Percentiles rank a stretch among this genome's conserved stretches.
phyloP scores from a whole-genome alignment of 805 yeast species.

The Yarrowia phangngaensis region DNA sequence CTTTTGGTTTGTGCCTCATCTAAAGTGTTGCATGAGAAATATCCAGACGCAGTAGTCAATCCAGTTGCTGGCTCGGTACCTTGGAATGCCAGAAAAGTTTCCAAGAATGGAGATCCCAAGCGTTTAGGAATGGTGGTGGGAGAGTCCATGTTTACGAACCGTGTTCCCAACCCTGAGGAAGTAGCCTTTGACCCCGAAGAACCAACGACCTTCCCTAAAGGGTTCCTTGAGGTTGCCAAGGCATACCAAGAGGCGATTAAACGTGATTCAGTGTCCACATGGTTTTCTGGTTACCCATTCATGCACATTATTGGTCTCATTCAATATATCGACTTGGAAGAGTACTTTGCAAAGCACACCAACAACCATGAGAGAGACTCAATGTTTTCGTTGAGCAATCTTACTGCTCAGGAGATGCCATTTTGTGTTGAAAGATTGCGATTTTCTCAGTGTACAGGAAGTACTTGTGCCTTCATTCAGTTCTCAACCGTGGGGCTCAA shows the following conservation, averaged over 20 bases:
- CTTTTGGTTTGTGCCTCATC: constrained; percentile 6
- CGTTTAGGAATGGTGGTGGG: constrained; percentile 19
- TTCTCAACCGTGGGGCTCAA: constrained; percentile 14
- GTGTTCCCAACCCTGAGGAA: not conserved
- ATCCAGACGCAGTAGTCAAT: constrained; percentile 1
- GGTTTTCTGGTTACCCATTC: constrained; percentile 20
- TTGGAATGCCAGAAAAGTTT: constrained; percentile 9
- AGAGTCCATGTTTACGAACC: not conserved
- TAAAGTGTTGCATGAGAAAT: constrained; percentile 4
- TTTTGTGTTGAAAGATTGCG: constrained; percentile 2
- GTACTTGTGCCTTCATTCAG: constrained; percentile 16
- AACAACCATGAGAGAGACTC: not conserved
- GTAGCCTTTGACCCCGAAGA: constrained; percentile 1
- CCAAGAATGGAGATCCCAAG: constrained; percentile 2
- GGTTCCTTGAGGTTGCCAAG: constrained; percentile 14
- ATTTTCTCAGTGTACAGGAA: constrained; percentile 22
- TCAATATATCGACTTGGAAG: constrained; percentile 9
- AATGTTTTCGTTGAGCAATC: constrained; percentile 10
- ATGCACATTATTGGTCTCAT: constrained; percentile 24
- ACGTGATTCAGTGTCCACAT: not conserved
- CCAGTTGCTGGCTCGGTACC: constrained; percentile 2
- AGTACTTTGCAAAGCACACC: constrained; percentile 10
- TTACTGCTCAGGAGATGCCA: constrained; percentile 13
- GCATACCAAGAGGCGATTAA: constrained; percentile 2
- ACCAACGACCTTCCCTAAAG: not conserved